Evolutionary conservation across 1,284 basidiomycete genomes (phyloP).

Genomic region (Cryptococcus amylolentus): DNA sequence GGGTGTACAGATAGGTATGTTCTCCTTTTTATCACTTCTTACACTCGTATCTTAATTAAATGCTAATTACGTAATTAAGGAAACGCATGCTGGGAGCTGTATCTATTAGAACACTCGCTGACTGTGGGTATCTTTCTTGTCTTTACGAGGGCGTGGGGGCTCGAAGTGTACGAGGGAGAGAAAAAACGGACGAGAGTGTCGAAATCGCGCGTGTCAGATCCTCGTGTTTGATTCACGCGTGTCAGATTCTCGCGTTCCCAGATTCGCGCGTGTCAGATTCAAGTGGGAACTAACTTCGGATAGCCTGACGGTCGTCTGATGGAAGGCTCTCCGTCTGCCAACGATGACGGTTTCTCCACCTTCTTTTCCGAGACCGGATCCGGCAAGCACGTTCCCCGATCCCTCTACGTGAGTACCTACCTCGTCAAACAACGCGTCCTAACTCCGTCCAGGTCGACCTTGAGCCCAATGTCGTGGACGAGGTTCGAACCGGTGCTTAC

Average conservation of each 20-base stretch:
- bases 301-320: conserved; percentile 88
- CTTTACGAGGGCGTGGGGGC: background rate
- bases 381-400: conserved; percentile 96
- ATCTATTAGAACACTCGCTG: conserved; percentile 97
- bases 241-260: no score
- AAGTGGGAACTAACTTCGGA: background rate
- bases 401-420: conserved; percentile 67
- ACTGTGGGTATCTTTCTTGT: conserved; percentile 60
- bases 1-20: conserved; percentile 21
- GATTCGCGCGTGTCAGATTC: background rate
- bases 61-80: conserved; percentile 56
- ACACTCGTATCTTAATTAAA: no score
- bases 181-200: no score
- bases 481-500: conserved; percentile 92
- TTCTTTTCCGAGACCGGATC: conserved; percentile 62
- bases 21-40: no score
- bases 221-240: no score
- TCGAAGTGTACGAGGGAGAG: background rate
- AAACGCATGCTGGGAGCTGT: conserved; percentile 97
- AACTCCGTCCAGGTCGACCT: conserved; percentile 62
- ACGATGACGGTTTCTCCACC: conserved; percentile 91
- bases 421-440: no score
- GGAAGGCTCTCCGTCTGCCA: conserved; percentile 66
- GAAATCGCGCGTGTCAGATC: no score
- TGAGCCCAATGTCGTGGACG: conserved; percentile 93